Base-by-base conservation (phyloP, 2,329 filamentous ascomycete genomes). In the Arthrobotrys sphaeroides region DNA sequence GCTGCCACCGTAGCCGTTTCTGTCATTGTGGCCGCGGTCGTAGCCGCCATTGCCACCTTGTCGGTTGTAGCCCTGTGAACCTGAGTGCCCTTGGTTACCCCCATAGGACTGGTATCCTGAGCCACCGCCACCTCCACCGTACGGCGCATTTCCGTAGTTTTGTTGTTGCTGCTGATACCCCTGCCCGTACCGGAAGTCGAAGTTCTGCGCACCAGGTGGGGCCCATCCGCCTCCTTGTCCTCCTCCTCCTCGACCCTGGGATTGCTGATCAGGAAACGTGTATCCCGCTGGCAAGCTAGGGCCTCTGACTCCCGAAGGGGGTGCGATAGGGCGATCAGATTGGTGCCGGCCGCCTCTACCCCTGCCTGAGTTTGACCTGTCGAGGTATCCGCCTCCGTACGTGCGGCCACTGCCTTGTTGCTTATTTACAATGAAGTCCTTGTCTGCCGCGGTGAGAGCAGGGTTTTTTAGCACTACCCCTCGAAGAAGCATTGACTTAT, bases 401-500 rank as follows among this genome's bases (percentile, higher is more conserved):
- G 87, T 88, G 62, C 92, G 87, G n/a, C 92, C 90, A 20, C 87
- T 85, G 74, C 88, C 87, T 65, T 87, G 85, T 33, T 90, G 85
- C 81, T 90, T 90, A 62, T 87, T 86, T 80, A 89, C 88, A 45
- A 94, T 87, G 5, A 87, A 86, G 77, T 94, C 90, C 64, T 94
- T 88, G 80, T 97, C 94, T 72, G 87, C 88, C 33, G 88, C 86
- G 69, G 91, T 91, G 0, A 99, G 87, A 7, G 89, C 90, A 1
- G 92, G 88, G 1, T 86, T 84, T 3, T 91, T 88, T 68, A 94
- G 86, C 79, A 90, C 89, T 40, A 94, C 89, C 10, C 95, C 95
- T 1, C 93, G 90, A 36, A 99, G 86, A 12, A 99, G 87, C 91
- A 97, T 96, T 4, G 94, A 97, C 82, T 97, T 97, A 84, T 99